Percentiles rank a stretch among this genome's conserved stretches.
These are phyloP conservation scores for Simmondsia chinensis DNA, from an alignment of 148 eudicot genomes.

Conservation along the genomic window DNA sequence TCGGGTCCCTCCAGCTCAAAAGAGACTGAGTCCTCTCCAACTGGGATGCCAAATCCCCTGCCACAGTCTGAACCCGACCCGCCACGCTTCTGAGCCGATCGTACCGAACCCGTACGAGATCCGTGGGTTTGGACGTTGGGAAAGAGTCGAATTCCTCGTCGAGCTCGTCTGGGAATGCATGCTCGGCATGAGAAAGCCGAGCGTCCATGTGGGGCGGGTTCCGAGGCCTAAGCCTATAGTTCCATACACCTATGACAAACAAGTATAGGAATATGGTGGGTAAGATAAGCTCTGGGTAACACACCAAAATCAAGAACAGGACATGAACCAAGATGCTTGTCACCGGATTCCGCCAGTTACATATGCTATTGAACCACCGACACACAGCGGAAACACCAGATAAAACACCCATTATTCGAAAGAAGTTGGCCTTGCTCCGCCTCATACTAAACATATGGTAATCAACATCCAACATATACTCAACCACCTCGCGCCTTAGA, in stretches of 20 bases:
- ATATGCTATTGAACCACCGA: conserved; percentile 56
- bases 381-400: conserved; percentile 51
- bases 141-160: conserved; percentile 90
- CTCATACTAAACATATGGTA: conserved; percentile 79
- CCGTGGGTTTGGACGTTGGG: conserved; percentile 59
- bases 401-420: conserved; percentile 65
- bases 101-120: conserved; percentile 61
- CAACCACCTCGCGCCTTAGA: conserved; percentile 62
- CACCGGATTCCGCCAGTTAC: conserved; percentile 77
- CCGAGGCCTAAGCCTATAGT: conserved; percentile 72
- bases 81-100: conserved; percentile 76
- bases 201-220: conserved; percentile 93
- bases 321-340: conserved; percentile 79
- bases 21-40: conserved; percentile 74
- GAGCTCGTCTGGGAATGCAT: conserved; percentile 56
- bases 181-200: conserved; percentile 75
- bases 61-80: conserved; percentile 69
- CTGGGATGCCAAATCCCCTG: conserved; percentile 82
- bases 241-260: conserved; percentile 85
- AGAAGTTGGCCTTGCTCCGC: conserved; percentile 82
- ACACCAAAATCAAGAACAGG: conserved; percentile 70
- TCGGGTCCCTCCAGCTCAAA: conserved; percentile 89
- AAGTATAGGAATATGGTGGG: conserved; percentile 87
- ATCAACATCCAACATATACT: conserved; percentile 89
- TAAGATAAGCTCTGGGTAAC: conserved; percentile 80